Base-by-base conservation (phyloP, 2,329 filamentous ascomycete genomes). In the Neonectria ditissima region DNA sequence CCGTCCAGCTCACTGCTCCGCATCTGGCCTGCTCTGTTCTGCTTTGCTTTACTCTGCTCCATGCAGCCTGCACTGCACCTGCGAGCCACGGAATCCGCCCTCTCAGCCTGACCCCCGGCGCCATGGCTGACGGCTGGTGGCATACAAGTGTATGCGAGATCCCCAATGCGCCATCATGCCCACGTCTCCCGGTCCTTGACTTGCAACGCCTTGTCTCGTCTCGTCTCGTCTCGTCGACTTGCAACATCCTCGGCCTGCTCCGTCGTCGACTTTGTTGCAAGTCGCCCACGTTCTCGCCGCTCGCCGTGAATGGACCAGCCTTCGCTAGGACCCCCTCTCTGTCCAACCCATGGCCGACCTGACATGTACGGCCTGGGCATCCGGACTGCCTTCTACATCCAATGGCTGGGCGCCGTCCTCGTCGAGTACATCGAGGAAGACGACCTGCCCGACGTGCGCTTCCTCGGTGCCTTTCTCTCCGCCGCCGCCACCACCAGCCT, bases 351-450 rank as follows among this genome's bases (percentile, higher is more conserved):
- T 28, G 72, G 75, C 16, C 67, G 72, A 20, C 69, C 76, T 39
- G 75, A 74, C 24, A 67, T 79, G 51, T 80, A 80, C 47, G 78
- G 78, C 7, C 57, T 80, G 18, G 78, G 77, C 44, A 76, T 80
- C 55, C 74, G 78, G 5, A 68, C 72, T 22, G 73, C 73, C 10
- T 77, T 79, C 57, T 80, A 80, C 59, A 55, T 75, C 22, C 77
- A 79, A 62, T 80, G 79, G 79, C 71, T 79, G 41, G 75, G 73
- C 9, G 70, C 73, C 24, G 64, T 77, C 14, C n/a, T 76, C 1
- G 68, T 77, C 13, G 72, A 78, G 55, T 76, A 73, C 53, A 58
- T 77, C 28, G 75, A 76, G 39, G 72, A 74, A 39, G 52, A 71
- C 4, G 64, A 73, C 22, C 66, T 77, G 1, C 41, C 69, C 7